These are phyloP conservation scores for Scenedesmus sp. DNA, from an alignment of 163 green algal species.

Conservation along the genomic window DNA sequence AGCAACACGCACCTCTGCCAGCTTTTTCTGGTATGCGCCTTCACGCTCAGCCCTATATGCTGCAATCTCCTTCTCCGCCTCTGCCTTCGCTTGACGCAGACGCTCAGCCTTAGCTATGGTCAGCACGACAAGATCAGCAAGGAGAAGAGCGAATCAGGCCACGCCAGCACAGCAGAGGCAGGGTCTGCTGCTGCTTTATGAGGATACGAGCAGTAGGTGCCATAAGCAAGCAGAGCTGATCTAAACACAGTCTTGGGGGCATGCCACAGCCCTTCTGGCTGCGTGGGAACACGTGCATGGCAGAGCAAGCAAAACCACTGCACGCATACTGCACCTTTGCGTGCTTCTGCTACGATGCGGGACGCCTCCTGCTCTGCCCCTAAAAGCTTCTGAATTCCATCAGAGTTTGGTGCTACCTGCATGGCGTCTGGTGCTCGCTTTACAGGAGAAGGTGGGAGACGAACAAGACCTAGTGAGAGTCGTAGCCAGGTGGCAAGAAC, in stretches of 20 bases:
- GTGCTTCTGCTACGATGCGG: constrained; percentile 84
- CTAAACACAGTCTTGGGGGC: not conserved
- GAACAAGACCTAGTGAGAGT: not conserved
- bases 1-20: constrained; percentile 72
- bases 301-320: not conserved
- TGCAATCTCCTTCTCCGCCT: constrained; percentile 91
- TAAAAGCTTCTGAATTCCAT: constrained; percentile 92
- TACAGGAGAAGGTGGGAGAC: not conserved
- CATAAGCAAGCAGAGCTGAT: not conserved
- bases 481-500: not conserved
- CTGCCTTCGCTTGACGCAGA: constrained; percentile 90
- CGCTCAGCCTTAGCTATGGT: constrained; percentile 83
- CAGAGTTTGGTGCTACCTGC: constrained; percentile 73
- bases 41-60: constrained; percentile 87
- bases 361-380: constrained; percentile 91
- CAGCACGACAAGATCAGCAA: not conserved
- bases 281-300: not conserved
- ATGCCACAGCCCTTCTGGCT: not conserved
- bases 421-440: not conserved
- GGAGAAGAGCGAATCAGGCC: not conserved
- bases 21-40: constrained; percentile 85
- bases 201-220: not conserved
- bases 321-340: constrained; percentile 73
- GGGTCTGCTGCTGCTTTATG: not conserved
- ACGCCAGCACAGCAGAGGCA: not conserved